phyloP scores from a whole-genome alignment of 495 filamentous ascomycete species.

The Lophiostoma macrostomum region DNA sequence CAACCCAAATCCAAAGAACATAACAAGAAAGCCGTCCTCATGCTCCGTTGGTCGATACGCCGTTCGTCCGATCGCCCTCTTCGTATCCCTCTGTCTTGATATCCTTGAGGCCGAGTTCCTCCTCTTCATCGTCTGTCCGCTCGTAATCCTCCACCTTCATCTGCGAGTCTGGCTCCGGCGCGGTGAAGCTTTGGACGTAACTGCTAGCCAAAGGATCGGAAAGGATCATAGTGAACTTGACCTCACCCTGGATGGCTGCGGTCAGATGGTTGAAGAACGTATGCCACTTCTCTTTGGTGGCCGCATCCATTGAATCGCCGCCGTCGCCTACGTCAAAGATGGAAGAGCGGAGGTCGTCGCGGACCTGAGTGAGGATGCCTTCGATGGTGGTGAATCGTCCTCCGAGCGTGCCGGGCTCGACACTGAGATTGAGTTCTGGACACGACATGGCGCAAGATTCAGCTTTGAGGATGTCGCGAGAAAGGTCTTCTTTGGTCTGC shows the following conservation, averaged over 20 bases:
- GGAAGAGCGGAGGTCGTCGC: conserved; percentile 77
- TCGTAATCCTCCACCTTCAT: conserved; percentile 81
- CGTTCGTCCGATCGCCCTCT: conserved; percentile 18
- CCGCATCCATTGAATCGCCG: conserved; percentile 68
- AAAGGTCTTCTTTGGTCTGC: conserved; percentile 70
- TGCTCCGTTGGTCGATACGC: conserved; percentile 14
- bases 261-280: conserved; percentile 74
- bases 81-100: conserved; percentile 93
- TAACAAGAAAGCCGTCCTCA: not conserved
- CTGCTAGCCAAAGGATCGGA: conserved; percentile 85
- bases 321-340: conserved; percentile 71
- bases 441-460: conserved; percentile 83
- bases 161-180: conserved; percentile 71
- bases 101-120: conserved; percentile 82
- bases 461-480: conserved; percentile 91
- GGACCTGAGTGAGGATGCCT: conserved; percentile 88
- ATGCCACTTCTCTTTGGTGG: conserved; percentile 68
- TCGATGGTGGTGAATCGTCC: conserved; percentile 98
- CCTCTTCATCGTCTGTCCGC: conserved; percentile 84
- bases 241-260: conserved; percentile 73
- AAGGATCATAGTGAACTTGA: conserved; percentile 81
- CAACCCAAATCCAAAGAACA: conserved; percentile 7
- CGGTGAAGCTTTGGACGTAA: conserved; percentile 85
- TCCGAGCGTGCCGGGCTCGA: conserved; percentile 87
- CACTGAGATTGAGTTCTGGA: conserved; percentile 77